Evolutionary conservation across 148 eudicot species (phyloP).

Genomic region (Nyssa sinensis): DNA sequence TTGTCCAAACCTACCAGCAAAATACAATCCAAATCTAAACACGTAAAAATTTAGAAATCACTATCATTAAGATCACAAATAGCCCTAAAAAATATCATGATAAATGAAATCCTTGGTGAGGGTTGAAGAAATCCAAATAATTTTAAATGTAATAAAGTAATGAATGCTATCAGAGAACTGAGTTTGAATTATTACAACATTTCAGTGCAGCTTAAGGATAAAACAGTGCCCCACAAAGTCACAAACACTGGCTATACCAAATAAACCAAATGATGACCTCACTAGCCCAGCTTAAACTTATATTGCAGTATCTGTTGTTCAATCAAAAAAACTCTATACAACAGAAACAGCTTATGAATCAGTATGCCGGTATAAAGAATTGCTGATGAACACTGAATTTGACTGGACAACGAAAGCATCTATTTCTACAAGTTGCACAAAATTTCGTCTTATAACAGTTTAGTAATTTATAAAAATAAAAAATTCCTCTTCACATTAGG

Average conservation of each 20-base stretch:
- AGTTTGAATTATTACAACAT: too few relatives aligned
- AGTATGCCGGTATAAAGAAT: not conserved
- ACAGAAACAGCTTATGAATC: not conserved
- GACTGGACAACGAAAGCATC: not conserved
- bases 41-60: not conserved
- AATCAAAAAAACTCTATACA: not conserved
- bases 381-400: not conserved
- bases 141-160: too few relatives aligned
- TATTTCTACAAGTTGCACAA: not conserved
- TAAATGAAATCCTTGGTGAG: not conserved
- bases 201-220: too few relatives aligned
- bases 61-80: not conserved
- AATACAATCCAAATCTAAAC: not conserved
- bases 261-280: not conserved
- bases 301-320: not conserved
- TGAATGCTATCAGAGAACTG: too few relatives aligned
- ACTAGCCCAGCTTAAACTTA: too few relatives aligned
- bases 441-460: not conserved
- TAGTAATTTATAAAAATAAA: not conserved
- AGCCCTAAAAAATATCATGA: not conserved
- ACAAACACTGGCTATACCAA: not conserved
- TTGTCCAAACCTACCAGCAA: constrained; percentile 83
- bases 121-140: not conserved
- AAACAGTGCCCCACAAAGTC: too few relatives aligned
- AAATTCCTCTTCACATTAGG: not conserved